A percentile compares a stretch with the other conserved stretches of the same genome.
Evolutionary conservation across 1,284 basidiomycete species (phyloP).

Genomic region (Rhodotorula sp.): DNA sequence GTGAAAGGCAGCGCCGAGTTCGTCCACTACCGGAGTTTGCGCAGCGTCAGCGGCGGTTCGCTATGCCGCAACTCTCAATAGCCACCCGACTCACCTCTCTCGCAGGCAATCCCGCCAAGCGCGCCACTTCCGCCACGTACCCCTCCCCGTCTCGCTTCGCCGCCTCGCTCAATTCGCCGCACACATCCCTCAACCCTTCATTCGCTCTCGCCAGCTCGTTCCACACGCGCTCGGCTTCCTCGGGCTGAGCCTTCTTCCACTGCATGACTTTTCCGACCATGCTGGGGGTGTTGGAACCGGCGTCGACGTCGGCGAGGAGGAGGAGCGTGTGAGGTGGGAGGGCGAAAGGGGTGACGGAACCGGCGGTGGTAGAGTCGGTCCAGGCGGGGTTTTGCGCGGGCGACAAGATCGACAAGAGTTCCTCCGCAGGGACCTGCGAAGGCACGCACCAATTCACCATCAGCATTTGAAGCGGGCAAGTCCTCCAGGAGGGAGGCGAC

Average conservation of each 20-base stretch:
- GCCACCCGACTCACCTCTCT: conserved; percentile 11
- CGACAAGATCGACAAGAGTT: conserved; percentile 38
- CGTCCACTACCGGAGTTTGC: conserved; percentile 3
- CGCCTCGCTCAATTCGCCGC: conserved; percentile 5
- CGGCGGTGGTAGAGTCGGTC: conserved; percentile 42
- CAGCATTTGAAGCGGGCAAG: not conserved
- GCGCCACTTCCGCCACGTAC: conserved; percentile 1
- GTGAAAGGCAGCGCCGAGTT: not conserved
- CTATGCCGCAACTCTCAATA: not conserved
- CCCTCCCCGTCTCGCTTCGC: not conserved
- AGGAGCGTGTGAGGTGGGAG: conserved; percentile 77
- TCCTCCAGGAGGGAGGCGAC: not conserved
- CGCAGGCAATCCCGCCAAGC: not conserved
- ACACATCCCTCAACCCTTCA: conserved; percentile 11
- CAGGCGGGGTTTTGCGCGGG: conserved; percentile 69
- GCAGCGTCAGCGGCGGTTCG: not conserved
- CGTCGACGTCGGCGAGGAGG: conserved; percentile 87
- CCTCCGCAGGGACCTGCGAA: conserved; percentile 5
- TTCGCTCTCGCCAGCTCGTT: conserved; percentile 25
- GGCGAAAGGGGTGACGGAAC: conserved; percentile 66
- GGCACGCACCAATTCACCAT: too few species aligned
- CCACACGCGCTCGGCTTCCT: conserved; percentile 54
- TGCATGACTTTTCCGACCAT: conserved; percentile 82
- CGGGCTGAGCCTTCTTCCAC: conserved; percentile 69
- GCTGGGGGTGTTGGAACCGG: conserved; percentile 88